These are phyloP conservation scores for Pythium guiyangense DNA, from an alignment of 352 stramenopile genomes.

Conservation along the genomic window DNA sequence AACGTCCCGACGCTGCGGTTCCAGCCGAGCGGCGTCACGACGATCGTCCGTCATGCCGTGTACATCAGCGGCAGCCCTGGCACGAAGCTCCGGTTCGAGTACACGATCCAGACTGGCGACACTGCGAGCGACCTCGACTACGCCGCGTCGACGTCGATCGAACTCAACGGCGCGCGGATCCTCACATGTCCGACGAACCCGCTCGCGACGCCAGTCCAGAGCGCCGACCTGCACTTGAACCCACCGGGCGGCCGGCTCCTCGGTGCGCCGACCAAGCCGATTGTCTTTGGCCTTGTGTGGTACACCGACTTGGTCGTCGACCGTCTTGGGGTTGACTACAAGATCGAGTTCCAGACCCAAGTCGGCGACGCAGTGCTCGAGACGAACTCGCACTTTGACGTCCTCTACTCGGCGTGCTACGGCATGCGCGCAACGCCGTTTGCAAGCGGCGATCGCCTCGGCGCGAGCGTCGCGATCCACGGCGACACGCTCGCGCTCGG, in stretches of 20 bases:
- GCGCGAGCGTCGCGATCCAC: slow-evolving; percentile 64
- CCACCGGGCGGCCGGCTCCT: slow-evolving; percentile 55
- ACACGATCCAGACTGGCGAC: slow-evolving; percentile 70
- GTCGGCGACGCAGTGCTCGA: slow-evolving; percentile 36
- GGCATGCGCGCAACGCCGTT: slow-evolving; percentile 57
- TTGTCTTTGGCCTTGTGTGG: slow-evolving; percentile 52
- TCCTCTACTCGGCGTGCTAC: slow-evolving; percentile 71
- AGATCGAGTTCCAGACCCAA: slow-evolving; percentile 47
- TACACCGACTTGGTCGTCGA: slow-evolving; percentile 76
- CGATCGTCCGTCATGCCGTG: slow-evolving; percentile 50
- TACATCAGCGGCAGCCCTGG: slow-evolving; percentile 57
- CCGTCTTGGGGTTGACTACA: slow-evolving; percentile 65
- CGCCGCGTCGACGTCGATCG: slow-evolving; percentile 40
- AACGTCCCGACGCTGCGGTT: slow-evolving; percentile 45
- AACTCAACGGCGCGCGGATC: slow-evolving; percentile 64
- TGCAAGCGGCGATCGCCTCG: slow-evolving; percentile 50
- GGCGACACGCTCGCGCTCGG: slow-evolving; percentile 66
- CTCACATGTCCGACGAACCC: slow-evolving; percentile 52
- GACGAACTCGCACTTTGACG: slow-evolving; percentile 48
- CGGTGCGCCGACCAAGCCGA: slow-evolving; percentile 29
- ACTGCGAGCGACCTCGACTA: slow-evolving; percentile 65
- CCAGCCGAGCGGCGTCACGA: slow-evolving; percentile 37
- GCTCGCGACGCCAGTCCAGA: slow-evolving; percentile 32
- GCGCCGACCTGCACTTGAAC: slow-evolving; percentile 72
- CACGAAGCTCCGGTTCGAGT: slow-evolving; percentile 60